Conservation (phyloP, 2,329 filamentous ascomycete species). For the Ascochyta viciae-villosae region DNA sequence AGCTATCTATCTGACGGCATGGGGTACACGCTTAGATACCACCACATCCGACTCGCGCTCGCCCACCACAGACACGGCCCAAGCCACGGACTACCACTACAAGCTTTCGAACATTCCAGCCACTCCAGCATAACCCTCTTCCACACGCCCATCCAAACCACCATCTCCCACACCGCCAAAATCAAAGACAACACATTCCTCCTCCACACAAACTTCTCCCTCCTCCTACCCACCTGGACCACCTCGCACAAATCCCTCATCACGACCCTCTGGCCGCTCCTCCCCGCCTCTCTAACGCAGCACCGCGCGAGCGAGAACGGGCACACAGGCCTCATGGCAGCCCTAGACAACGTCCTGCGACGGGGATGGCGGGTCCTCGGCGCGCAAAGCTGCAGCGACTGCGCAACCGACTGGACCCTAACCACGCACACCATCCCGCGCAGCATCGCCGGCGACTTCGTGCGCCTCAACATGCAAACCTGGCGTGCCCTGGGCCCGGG, state of each 20-base stretch:
- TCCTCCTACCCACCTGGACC: constrained; percentile 24
- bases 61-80: constrained; percentile 27
- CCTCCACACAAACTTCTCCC: constrained; percentile 26
- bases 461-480: constrained; percentile 23
- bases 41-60: constrained; percentile 41
- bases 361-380: constrained; percentile 24
- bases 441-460: constrained; percentile 16
- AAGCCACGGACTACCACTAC: constrained; percentile 34
- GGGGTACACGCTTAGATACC: constrained; percentile 34
- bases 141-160: constrained; percentile 20
- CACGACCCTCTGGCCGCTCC: constrained; percentile 21
- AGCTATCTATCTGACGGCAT: constrained; percentile 30
- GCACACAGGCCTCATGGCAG: constrained; percentile 31
- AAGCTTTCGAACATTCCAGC: constrained; percentile 21
- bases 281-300: constrained; percentile 37
- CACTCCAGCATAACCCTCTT: constrained; percentile 21
- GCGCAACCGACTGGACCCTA: constrained; percentile 39
- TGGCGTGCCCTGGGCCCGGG: constrained; percentile 40
- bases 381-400: constrained; percentile 31
- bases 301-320: constrained; percentile 35
- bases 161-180: constrained; percentile 20
- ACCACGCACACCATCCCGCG: constrained; percentile 7
- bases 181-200: constrained; percentile 27
- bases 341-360: constrained; percentile 29
- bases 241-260: constrained; percentile 19